A percentile compares a stretch with the other conserved stretches of the same genome.
phyloP scores from a whole-genome alignment of 2,329 filamentous ascomycete species.

The Alternaria brassicicola region DNA sequence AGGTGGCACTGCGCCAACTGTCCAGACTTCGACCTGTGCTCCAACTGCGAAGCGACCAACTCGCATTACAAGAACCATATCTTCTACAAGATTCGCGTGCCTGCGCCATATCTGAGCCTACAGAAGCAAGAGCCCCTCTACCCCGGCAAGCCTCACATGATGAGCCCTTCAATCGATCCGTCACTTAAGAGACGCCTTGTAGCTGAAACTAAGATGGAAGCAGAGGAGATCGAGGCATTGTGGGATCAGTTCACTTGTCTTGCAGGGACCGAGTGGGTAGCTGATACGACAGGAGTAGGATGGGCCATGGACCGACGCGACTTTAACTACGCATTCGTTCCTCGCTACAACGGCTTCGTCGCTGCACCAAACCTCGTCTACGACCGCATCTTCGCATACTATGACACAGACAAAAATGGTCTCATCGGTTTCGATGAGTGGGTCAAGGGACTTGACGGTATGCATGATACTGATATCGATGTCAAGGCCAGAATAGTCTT shows the following conservation, averaged over 20 bases:
- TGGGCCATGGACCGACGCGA: conserved; percentile 90
- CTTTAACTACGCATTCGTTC: conserved; percentile 89
- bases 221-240: conserved; percentile 86
- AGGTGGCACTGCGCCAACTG: conserved; percentile 96
- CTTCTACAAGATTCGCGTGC: conserved; percentile 94
- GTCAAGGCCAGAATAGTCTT: conserved; percentile 67
- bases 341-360: conserved; percentile 78
- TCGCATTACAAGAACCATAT: conserved; percentile 88
- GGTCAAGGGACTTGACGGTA: conserved; percentile 75
- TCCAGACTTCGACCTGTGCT: conserved; percentile 93
- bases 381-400: conserved; percentile 96
- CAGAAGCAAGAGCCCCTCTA: conserved; percentile 65
- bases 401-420: conserved; percentile 87
- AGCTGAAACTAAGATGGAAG: conserved; percentile 64
- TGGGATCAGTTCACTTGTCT: conserved; percentile 98
- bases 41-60: conserved; percentile 80
- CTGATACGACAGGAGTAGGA: conserved; percentile 77
- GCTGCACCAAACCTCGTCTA: conserved; percentile 87
- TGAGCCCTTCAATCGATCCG: conserved; percentile 70
- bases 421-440: conserved; percentile 94
- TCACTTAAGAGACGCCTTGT: conserved; percentile 68
- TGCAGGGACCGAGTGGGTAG: conserved; percentile 81
- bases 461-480: conserved; percentile 58
- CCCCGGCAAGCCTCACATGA: conserved; percentile 71
- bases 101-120: conserved; percentile 79